Evolutionary conservation across 305 asterid species (phyloP).

Genomic region (Fraxinus sp.): DNA sequence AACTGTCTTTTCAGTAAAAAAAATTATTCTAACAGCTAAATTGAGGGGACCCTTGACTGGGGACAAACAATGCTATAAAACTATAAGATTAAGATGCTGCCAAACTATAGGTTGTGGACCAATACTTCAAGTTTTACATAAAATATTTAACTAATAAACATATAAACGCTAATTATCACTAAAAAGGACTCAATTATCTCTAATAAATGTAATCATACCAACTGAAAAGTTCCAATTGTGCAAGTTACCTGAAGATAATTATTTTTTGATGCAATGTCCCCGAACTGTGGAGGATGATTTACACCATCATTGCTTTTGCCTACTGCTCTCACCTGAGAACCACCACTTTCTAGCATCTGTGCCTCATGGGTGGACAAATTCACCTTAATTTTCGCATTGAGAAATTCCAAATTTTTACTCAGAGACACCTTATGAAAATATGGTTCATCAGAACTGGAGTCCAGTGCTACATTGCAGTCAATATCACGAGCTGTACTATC

Average conservation of each 20-base stretch:
- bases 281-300: conserved; percentile 27
- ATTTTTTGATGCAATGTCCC: conserved; percentile 21
- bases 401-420: conserved; percentile 17
- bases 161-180: neutral
- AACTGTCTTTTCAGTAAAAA: neutral
- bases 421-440: conserved; percentile 18
- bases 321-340: conserved; percentile 25
- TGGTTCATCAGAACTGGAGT: conserved; percentile 32
- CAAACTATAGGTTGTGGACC: neutral
- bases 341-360: conserved; percentile 26
- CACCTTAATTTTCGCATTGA: conserved; percentile 29
- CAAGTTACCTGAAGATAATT: conserved; percentile 54
- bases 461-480: conserved; percentile 43
- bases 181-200: neutral
- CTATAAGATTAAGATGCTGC: neutral
- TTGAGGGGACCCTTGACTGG: neutral
- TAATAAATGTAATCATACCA: neutral
- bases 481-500: conserved; percentile 36
- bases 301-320: conserved; percentile 29
- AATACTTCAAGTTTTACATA: neutral
- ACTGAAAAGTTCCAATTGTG: neutral
- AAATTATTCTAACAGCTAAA: neutral
- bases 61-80: neutral
- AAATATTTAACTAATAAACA: neutral
- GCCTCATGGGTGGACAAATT: conserved; percentile 22